Evolutionary conservation across 352 stramenopile genomes (phyloP).

Genomic region (Lagenidium giganteum): DNA sequence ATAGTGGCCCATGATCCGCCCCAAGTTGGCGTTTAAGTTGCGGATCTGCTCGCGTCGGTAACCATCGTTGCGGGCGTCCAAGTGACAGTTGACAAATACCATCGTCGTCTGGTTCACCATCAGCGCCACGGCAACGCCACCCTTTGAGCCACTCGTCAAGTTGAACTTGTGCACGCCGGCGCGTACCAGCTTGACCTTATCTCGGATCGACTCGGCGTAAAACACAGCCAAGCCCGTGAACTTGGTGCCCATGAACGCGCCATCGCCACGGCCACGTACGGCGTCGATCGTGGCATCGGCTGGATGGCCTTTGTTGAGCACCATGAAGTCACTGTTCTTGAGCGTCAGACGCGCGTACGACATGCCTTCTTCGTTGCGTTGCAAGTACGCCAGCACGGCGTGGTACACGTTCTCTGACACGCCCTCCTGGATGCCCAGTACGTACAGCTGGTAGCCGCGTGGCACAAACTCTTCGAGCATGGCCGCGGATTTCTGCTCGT

Average conservation of each 20-base stretch:
- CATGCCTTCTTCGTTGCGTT: slow-evolving; percentile 50
- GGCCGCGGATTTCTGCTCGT: slow-evolving; percentile 56
- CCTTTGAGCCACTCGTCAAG: slow-evolving; percentile 74
- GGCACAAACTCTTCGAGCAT: slow-evolving; percentile 80
- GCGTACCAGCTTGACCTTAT: slow-evolving; percentile 70
- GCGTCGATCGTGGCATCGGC: slow-evolving; percentile 70
- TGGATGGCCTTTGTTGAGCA: slow-evolving; percentile 62
- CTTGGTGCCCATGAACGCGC: slow-evolving; percentile 80
- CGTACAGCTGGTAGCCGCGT: slow-evolving; percentile 82
- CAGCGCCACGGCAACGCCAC: slow-evolving; percentile 69
- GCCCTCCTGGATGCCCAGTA: slow-evolving; percentile 82
- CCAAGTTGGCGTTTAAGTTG: slow-evolving; percentile 71
- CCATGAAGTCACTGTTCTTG: slow-evolving; percentile 65
- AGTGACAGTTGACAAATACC: slow-evolving; percentile 82
- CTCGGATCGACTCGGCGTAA: slow-evolving; percentile 38
- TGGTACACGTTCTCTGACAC: slow-evolving; percentile 84
- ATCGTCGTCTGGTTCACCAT: slow-evolving; percentile 74
- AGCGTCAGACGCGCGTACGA: slow-evolving; percentile 74
- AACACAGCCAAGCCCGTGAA: slow-evolving; percentile 84
- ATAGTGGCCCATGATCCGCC: slow-evolving; percentile 72
- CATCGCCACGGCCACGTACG: slow-evolving; percentile 72
- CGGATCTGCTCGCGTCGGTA: slow-evolving; percentile 82
- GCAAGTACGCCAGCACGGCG: slow-evolving; percentile 68
- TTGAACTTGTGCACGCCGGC: slow-evolving; percentile 80
- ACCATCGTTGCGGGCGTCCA: slow-evolving; percentile 75